Conservation (phyloP, 805 yeast species). For the Schwanniomyces sp. region DNA sequence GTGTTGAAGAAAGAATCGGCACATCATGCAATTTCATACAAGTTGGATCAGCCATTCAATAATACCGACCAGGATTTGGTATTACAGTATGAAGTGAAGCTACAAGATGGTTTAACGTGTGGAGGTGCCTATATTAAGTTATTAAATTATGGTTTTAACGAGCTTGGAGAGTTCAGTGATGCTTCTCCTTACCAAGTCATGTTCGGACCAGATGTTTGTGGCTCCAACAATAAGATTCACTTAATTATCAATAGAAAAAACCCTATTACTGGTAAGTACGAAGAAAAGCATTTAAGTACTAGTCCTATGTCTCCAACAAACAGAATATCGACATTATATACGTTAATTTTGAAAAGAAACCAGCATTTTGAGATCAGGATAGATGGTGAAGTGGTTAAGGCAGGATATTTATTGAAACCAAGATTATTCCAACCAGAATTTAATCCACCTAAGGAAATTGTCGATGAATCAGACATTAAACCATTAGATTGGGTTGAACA, state of each 20-base stretch:
- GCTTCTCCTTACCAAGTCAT: constrained; percentile 78
- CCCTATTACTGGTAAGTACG: constrained; percentile 53
- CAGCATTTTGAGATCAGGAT: constrained; percentile 78
- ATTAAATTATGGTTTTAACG: constrained; percentile 41
- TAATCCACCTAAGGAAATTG: constrained; percentile 61
- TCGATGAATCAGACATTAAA: constrained; percentile 56
- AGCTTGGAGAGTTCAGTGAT: constrained; percentile 52
- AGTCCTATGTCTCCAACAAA: constrained; percentile 67
- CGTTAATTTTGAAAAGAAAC: constrained; percentile 65
- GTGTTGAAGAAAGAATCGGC: constrained; percentile 76
- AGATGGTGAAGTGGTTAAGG: constrained; percentile 70
- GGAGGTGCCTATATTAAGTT: constrained; percentile 91
- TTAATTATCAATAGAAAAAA: constrained; percentile 65
- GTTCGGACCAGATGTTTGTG: constrained; percentile 96
- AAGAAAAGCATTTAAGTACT: constrained; percentile 66
- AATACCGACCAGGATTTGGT: constrained; percentile 69
- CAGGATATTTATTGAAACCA: constrained; percentile 65
- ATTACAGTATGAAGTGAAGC: constrained; percentile 84
- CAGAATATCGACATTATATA: constrained; percentile 66
- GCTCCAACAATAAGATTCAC: constrained; percentile 75
- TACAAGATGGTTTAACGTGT: constrained; percentile 75
- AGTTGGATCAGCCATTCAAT: constrained; percentile 56
- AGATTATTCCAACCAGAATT: constrained; percentile 63
- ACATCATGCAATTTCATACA: constrained; percentile 76
- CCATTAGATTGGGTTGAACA: constrained; percentile 86